Evolutionary conservation across 78 protist species (phyloP), one percentile per base, ranked within the genome.

Genomic region (Acrasis kona): DNA sequence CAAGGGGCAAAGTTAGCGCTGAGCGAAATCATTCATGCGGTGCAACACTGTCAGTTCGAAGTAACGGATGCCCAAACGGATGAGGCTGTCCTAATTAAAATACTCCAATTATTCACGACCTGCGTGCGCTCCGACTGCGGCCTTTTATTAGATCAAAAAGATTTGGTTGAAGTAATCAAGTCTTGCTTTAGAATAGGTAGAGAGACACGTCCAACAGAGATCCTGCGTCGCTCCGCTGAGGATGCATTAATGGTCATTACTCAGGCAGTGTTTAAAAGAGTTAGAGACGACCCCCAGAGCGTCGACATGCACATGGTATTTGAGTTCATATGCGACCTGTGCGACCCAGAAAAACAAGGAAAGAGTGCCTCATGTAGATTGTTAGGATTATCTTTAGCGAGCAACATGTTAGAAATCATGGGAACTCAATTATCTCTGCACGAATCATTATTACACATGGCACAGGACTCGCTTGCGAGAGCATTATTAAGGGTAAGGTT

Each of bases 51-150:
- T 70, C 77, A 86, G 32, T 94, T 91, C 74, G 95, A 88, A 76
- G 89, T 84, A 30, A 91, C 98, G 0, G 98, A 94, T 71, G 64
- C 87, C 3, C 80, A 36, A 10, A 68, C 78, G 41, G 98, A 94
- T 72, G 96, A 94, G 66, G 94, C 87, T n/a, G 95, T 91, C 4
- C 82, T 94, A 10, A 72, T 90, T 87, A 73, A 84, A 30, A 72
- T 94, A 31, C 68, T 90, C 36, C 91, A 92, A 70, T 83, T 86
- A 38, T 42, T 81, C 0, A 12, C 5, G 0, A 34, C 35, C 9
- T 57, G 3, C 58, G 64, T 71, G 71, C 68, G 19, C 19, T 50
- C 34, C 19, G 61, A 50, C 19, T 19, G 34, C 19, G 61, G 61
- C 19, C 34, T 19, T 50, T 19, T 50, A n/a, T 50, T 50, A 50